A percentile compares a stretch with the other conserved stretches of the same genome.
phyloP scores from a whole-genome alignment of 2,329 filamentous ascomycete genomes.

The Penicillium crustosum region DNA sequence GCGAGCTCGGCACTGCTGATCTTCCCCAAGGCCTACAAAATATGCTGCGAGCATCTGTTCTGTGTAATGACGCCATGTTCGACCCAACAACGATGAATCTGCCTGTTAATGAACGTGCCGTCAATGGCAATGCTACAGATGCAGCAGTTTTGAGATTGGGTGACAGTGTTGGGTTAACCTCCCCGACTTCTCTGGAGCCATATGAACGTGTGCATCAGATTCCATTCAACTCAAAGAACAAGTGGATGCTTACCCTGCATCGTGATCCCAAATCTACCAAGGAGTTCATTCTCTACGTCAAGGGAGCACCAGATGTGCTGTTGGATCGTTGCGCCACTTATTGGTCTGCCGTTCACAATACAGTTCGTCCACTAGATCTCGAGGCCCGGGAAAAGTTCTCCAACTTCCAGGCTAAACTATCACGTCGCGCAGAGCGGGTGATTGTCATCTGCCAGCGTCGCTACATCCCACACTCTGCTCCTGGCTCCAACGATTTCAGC shows the following conservation, averaged over 20 bases:
- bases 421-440: constrained; percentile 67
- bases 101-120: constrained; percentile 61
- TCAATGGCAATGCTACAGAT: constrained; percentile 76
- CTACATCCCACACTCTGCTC: constrained; percentile 46
- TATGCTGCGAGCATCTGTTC: constrained; percentile 60
- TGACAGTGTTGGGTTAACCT: constrained; percentile 61
- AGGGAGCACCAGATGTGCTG: constrained; percentile 75
- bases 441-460: constrained; percentile 66
- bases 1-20: constrained; percentile 14
- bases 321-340: constrained; percentile 63
- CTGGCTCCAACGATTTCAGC: constrained; percentile 51
- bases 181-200: constrained; percentile 54
- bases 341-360: constrained; percentile 57
- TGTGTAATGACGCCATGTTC: constrained; percentile 76
- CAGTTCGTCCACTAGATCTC: constrained; percentile 53
- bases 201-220: constrained; percentile 69
- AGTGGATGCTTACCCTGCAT: constrained; percentile 69
- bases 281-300: constrained; percentile 54
- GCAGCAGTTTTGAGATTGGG: constrained; percentile 71
- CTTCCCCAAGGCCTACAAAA: constrained; percentile 52
- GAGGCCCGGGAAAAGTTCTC: constrained; percentile 53
- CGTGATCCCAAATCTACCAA: constrained; percentile 35
- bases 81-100: constrained; percentile 63
- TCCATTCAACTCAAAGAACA: constrained; percentile 81
- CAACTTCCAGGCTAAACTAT: constrained; percentile 65